Conservation (phyloP, 331 rosid species). For the Spiraea crenata region DNA sequence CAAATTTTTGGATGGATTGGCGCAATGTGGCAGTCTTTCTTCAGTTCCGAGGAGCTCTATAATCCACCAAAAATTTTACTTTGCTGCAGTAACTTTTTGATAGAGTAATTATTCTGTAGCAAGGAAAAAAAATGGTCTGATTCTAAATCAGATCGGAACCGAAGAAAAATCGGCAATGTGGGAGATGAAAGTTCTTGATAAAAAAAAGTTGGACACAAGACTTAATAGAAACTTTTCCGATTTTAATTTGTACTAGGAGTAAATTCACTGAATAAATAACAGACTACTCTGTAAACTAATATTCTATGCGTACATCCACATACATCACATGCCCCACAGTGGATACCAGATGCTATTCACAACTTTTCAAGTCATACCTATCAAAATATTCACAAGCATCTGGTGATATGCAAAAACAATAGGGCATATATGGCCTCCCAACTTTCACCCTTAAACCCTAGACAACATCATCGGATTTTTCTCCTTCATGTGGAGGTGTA, state of each 20-base stretch:
- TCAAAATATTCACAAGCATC: constrained; percentile 8
- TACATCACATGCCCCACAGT: neutral
- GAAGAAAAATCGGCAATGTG: too few species aligned
- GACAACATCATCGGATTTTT: constrained; percentile 15
- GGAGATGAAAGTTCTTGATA: too few species aligned
- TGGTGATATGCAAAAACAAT: neutral
- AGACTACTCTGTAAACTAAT: neutral
- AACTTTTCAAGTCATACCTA: constrained; percentile 6
- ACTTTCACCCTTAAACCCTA: constrained; percentile 8
- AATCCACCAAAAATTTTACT: too few species aligned
- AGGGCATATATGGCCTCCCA: neutral
- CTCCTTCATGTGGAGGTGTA: constrained; percentile 24
- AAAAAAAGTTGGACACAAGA: too few species aligned
- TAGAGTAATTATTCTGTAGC: too few species aligned
- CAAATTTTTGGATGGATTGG: too few species aligned
- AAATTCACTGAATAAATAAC: neutral
- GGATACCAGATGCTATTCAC: constrained; percentile 8
- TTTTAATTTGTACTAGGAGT: neutral
- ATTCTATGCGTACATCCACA: neutral
- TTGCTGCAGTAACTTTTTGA: too few species aligned
- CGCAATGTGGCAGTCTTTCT: too few species aligned
- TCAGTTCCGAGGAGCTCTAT: too few species aligned
- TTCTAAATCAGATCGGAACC: too few species aligned
- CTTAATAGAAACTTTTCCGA: too few species aligned
- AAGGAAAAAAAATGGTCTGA: too few species aligned